Evolutionary conservation across 495 filamentous ascomycete species (phyloP), one percentile per base, ranked within the genome.

Genomic region (Coniosporium apollinis): DNA sequence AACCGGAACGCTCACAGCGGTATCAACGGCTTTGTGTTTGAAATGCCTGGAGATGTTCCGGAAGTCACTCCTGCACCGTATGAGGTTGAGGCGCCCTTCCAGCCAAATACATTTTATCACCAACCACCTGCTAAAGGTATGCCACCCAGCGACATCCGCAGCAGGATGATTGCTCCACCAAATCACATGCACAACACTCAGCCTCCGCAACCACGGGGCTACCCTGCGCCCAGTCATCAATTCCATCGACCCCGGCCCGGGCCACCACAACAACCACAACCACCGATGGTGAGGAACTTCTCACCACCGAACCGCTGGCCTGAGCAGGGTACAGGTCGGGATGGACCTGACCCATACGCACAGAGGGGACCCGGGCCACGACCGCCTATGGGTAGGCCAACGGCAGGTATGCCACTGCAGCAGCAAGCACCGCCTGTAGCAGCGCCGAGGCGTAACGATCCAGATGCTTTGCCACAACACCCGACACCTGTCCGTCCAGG

Each of bases 401-500:
- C 21, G 10, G 37, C 8, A 14, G 38, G 38, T 6, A 24, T 28
- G n/a, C 34, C 43, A 24, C 18, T 42, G 22, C 28, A 38, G 20
- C 43, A 37, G 28, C 43, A 41, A 17, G 39, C 42, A 30, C 45
- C 45, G n/a, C 46, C 60, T 47, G 37, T 61, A 57, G 43, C 40
- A 38, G 63, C 38, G 31, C 41, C 30, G 21, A 47, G 45, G 25
- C 43, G 18, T 11, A 32, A 51, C 14, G 61, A 69, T 34, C 64
- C 67, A 2, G 77, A 84, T 51, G 60, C 60, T n/a, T 62, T 91
- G 2, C 74, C 83, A 11, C 65, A 70, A 20, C 89, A 94, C 50
- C 84, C 87, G 7, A 60, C 65, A 4, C 89, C 89, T 8, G 71
- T 91, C 32, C 71, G 86, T 14, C 72, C 80, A 3, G 89, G 86